Evolutionary conservation across 2,329 filamentous ascomycete genomes (phyloP).

Genomic region (Ophiocordyceps camponoti-saundersi): DNA sequence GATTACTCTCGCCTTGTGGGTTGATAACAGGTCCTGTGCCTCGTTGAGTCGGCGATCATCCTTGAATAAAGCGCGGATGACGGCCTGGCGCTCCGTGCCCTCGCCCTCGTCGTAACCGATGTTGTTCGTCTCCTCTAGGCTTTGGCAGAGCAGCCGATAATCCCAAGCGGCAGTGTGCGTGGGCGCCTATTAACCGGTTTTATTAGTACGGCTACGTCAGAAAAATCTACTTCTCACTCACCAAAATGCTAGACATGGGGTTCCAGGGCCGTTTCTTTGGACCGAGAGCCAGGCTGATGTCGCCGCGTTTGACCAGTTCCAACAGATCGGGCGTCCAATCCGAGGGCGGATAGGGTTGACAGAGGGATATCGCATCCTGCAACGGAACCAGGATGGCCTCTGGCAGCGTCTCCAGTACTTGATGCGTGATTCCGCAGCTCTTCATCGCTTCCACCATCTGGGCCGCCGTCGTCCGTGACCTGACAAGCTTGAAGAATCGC

Average conservation of each 20-base stretch:
- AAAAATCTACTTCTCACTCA: constrained; percentile 12
- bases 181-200: constrained; percentile 23
- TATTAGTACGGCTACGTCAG: background rate
- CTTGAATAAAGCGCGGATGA: constrained; percentile 76
- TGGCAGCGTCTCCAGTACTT: constrained; percentile 66
- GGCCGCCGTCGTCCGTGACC: constrained; percentile 30
- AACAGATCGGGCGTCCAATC: constrained; percentile 59
- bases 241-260: constrained; percentile 21
- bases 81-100: constrained; percentile 65
- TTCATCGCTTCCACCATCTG: constrained; percentile 61
- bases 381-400: constrained; percentile 69
- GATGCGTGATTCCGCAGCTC: constrained; percentile 46
- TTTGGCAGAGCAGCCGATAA: constrained; percentile 59
- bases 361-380: constrained; percentile 69
- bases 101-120: constrained; percentile 60
- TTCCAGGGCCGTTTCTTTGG: constrained; percentile 15
- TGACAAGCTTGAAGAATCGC: constrained; percentile 45
- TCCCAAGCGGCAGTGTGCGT: constrained; percentile 56
- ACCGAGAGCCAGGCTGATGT: constrained; percentile 52
- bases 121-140: constrained; percentile 39
- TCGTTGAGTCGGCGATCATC: constrained; percentile 84
- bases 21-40: constrained; percentile 70
- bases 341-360: constrained; percentile 65
- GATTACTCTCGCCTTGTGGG: constrained; percentile 62
- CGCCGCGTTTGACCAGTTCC: constrained; percentile 62